A percentile compares a stretch with the other conserved stretches of the same genome.
These are phyloP conservation scores for Ascoidea rubescens DNA, from an alignment of 805 yeast species.

Conservation along the genomic window DNA sequence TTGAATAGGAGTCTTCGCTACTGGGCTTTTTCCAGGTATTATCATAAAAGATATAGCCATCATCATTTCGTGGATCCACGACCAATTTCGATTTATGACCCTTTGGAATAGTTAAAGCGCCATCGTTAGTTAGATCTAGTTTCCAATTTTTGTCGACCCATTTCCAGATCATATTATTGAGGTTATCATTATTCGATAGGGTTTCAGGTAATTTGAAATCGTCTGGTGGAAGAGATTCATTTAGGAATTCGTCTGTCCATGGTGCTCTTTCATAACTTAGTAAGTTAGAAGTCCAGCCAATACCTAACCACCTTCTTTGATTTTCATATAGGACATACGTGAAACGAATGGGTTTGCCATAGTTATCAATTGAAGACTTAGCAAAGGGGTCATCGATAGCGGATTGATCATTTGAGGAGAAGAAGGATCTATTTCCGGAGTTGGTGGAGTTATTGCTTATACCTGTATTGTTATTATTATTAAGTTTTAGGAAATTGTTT, in stretches of 20 bases:
- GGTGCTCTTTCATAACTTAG: conserved; percentile 88
- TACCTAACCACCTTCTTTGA: conserved; percentile 94
- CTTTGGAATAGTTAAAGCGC: conserved; percentile 59
- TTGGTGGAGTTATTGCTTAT: conserved; percentile 24
- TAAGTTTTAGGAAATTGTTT: conserved; percentile 23
- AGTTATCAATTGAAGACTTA: conserved; percentile 15
- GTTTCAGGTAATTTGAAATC: conserved; percentile 71
- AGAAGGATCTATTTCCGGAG: conserved; percentile 23
- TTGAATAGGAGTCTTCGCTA: conserved; percentile 76
- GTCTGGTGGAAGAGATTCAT: conserved; percentile 70
- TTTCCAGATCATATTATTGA: conserved; percentile 70
- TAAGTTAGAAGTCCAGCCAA: conserved; percentile 93
- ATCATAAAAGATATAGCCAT: conserved; percentile 81
- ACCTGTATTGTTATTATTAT: no score
- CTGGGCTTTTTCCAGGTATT: conserved; percentile 91
- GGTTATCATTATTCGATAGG: conserved; percentile 29
- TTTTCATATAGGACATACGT: conserved; percentile 89
- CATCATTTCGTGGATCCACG: conserved; percentile 65
- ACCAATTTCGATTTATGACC: conserved; percentile 28
- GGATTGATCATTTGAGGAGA: conserved; percentile 21
- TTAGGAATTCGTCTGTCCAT: conserved; percentile 94
- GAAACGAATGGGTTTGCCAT: conserved; percentile 49
- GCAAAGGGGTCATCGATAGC: no score
- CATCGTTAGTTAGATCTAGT: conserved; percentile 78
- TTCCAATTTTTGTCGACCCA: conserved; percentile 95